Conservation (phyloP, 345 rosid species). For the Aethionema arabicum region DNA sequence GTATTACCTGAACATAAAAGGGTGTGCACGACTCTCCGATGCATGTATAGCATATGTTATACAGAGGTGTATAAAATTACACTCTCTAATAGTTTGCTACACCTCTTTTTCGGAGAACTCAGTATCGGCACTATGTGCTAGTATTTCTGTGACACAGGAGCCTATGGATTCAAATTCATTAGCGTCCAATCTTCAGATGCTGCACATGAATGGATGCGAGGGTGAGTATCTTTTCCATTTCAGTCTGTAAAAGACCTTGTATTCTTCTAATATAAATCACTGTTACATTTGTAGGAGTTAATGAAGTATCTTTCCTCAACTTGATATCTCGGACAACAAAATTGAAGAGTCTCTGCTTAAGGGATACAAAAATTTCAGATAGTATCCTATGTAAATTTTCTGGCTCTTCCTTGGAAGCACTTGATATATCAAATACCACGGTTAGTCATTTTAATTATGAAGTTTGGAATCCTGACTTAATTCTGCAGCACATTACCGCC, state of each 20-base stretch:
- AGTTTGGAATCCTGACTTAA: not conserved
- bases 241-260: not conserved
- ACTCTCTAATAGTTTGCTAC: conserved; percentile 64
- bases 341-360: conserved; percentile 67
- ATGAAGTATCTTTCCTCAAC: conserved; percentile 44
- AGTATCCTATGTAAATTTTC: conserved; percentile 52
- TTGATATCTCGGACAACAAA: conserved; percentile 48
- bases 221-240: conserved; percentile 40
- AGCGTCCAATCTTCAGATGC: conserved; percentile 56
- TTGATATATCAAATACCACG: conserved; percentile 72
- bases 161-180: conserved; percentile 36
- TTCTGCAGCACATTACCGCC: not conserved
- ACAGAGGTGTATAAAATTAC: conserved; percentile 45
- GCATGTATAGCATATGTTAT: conserved; percentile 57
- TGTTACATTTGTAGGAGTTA: conserved; percentile 50
- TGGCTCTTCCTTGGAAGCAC: conserved; percentile 67
- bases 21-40: conserved; percentile 68
- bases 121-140: conserved; percentile 52
- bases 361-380: conserved; percentile 58
- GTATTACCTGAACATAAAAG: conserved; percentile 63
- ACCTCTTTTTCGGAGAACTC: conserved; percentile 69
- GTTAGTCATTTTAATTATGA: conserved; percentile 42
- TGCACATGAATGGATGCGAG: conserved; percentile 76
- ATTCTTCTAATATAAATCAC: conserved; percentile 1
- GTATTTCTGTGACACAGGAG: conserved; percentile 28